phyloP scores from a whole-genome alignment of 306 rosid species.

The Acacia crassicarpa region DNA sequence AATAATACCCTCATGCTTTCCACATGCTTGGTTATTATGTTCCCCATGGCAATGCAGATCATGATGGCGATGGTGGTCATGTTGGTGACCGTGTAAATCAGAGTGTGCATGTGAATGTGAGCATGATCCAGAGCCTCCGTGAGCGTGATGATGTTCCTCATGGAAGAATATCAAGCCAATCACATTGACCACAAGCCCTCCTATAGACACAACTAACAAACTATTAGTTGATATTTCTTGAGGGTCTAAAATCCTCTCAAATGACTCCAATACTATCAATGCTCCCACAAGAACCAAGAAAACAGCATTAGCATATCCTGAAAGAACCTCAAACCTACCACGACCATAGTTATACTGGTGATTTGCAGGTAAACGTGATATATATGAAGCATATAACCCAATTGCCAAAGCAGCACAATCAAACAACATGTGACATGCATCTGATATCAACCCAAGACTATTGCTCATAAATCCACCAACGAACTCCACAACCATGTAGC shows the following conservation, averaged over 20 bases:
- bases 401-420: slow-evolving; percentile 98
- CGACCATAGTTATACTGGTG: slow-evolving; percentile 61
- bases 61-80: slow-evolving; percentile 30
- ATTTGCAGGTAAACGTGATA: slow-evolving; percentile 90
- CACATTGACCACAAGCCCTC: slow-evolving; percentile 64
- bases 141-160: slow-evolving; percentile 81
- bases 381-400: slow-evolving; percentile 92
- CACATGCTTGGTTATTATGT: slow-evolving; percentile 33
- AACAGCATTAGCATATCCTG: slow-evolving; percentile 74
- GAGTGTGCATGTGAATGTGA: slow-evolving; percentile 44
- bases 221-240: slow-evolving; percentile 66
- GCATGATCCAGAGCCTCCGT: slow-evolving; percentile 59
- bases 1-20: slow-evolving; percentile 37
- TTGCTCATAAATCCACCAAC: slow-evolving; percentile 76
- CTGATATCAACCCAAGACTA: slow-evolving; percentile 74
- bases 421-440: slow-evolving; percentile 93
- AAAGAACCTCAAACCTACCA: slow-evolving; percentile 72
- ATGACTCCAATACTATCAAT: slow-evolving; percentile 70
- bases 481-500: slow-evolving; percentile 71
- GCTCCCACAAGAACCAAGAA: slow-evolving; percentile 72
- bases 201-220: slow-evolving; percentile 67
- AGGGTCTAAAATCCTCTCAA: slow-evolving; percentile 83
- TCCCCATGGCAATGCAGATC: slow-evolving; percentile 37
- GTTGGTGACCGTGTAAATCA: not conserved
- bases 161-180: slow-evolving; percentile 69